Percentiles rank a stretch among this genome's conserved stretches.
Conservation (phyloP, 495 filamentous ascomycete genomes). For the Darksidea phi region DNA sequence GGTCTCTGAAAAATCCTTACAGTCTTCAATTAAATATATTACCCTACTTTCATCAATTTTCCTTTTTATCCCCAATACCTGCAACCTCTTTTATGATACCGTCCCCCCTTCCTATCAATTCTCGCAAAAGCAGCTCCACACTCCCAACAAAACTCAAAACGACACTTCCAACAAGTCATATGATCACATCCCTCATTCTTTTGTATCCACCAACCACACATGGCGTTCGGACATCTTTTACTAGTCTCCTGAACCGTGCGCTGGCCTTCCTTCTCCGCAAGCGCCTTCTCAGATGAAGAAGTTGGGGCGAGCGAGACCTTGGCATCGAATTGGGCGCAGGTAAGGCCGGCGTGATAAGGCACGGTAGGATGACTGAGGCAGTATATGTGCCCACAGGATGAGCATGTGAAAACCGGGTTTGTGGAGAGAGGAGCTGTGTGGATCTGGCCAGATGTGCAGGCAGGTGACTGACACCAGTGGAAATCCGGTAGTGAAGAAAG, state of each 20-base stretch:
- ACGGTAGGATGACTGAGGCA: constrained; percentile 17
- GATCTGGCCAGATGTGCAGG: constrained; percentile 20
- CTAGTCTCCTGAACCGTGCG: constrained; percentile 6
- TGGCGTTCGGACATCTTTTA: constrained; percentile 18
- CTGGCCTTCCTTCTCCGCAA: constrained; percentile 1
- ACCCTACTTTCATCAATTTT: no score
- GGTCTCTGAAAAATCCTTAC: no score
- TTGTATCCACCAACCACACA: constrained; percentile 25
- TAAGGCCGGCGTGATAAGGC: constrained; percentile 4
- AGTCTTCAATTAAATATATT: no score
- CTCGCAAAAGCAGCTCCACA: constrained; percentile 11
- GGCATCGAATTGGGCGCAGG: constrained; percentile 15
- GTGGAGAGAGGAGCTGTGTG: not conserved
- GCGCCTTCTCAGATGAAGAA: not conserved
- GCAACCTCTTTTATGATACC: constrained; percentile 8
- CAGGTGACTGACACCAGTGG: constrained; percentile 15
- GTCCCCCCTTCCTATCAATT: constrained; percentile 8
- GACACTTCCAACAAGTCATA: constrained; percentile 27
- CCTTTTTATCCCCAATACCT: constrained; percentile 9
- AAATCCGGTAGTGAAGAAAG: constrained; percentile 12
- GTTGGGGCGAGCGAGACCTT: constrained; percentile 2
- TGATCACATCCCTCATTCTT: constrained; percentile 27
- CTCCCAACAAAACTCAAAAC: constrained; percentile 27
- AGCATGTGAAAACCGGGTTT: constrained; percentile 21
- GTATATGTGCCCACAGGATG: constrained; percentile 12